Conservation (phyloP, 2,329 filamentous ascomycete species). For the Aspergillus sp. region DNA sequence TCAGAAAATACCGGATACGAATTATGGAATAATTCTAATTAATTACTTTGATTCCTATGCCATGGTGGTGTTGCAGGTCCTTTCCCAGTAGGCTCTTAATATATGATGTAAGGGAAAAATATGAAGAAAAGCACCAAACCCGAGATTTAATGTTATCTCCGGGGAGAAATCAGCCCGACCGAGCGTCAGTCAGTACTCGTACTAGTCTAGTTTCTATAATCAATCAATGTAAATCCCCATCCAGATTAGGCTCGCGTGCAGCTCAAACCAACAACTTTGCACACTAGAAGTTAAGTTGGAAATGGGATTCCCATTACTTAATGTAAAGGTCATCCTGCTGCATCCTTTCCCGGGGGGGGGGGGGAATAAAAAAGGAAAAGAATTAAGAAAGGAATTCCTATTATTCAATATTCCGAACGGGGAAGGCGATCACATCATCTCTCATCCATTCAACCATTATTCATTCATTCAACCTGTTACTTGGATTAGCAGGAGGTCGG, state of each 20-base stretch:
- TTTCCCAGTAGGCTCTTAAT: too few relatives aligned
- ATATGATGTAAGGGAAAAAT: too few relatives aligned
- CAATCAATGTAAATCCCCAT: background rate
- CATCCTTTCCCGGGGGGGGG: background rate
- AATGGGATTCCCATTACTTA: constrained; percentile 3
- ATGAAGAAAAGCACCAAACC: background rate
- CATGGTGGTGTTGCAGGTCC: too few relatives aligned
- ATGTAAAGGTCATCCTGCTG: constrained; percentile 3
- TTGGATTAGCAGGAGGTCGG: background rate
- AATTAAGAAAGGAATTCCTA: background rate
- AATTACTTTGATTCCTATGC: too few relatives aligned
- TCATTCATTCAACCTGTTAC: background rate
- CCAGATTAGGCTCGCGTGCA: background rate
- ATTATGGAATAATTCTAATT: too few relatives aligned
- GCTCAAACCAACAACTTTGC: background rate
- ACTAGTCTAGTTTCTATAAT: too few relatives aligned
- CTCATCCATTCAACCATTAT: too few relatives aligned
- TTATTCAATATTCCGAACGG: background rate
- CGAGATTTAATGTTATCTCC: background rate
- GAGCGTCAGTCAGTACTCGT: too few relatives aligned
- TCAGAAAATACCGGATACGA: too few relatives aligned
- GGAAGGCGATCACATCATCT: background rate
- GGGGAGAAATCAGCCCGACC: background rate
- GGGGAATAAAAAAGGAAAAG: too few relatives aligned
- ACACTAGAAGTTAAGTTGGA: background rate